Conservation (phyloP, 768 basidiomycete genomes). For the Tephrocybe sp. region DNA sequence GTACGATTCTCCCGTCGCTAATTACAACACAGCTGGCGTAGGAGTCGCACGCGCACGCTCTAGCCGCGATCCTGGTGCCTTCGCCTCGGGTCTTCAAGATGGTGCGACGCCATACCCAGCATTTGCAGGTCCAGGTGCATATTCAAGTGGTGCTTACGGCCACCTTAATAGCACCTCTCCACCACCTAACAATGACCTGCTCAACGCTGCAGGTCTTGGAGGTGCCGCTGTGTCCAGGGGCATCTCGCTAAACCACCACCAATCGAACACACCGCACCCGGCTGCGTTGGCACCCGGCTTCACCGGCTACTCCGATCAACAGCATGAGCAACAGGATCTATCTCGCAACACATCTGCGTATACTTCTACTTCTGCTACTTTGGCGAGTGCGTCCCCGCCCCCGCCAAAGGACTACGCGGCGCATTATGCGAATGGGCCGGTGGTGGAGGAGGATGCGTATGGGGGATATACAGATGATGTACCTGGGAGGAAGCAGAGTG, state of each 20-base stretch:
- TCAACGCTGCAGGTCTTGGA: conserved; percentile 24
- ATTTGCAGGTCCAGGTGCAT: conserved; percentile 30
- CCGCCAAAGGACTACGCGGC: not conserved
- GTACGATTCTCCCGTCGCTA: conserved; percentile 3
- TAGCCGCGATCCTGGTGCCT: conserved; percentile 28
- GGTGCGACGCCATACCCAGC: conserved; percentile 39
- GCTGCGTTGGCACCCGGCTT: not conserved
- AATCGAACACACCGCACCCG: not conserved
- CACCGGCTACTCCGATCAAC: too few relatives aligned
- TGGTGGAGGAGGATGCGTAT: conserved; percentile 28
- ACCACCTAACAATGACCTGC: not conserved
- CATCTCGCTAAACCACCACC: conserved; percentile 16
- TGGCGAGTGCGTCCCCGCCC: not conserved
- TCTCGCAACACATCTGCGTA: not conserved
- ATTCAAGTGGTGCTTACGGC: conserved; percentile 3
- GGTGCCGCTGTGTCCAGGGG: conserved; percentile 15
- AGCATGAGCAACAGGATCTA: not conserved
- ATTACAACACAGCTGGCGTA: conserved; percentile 42
- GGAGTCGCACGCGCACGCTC: conserved; percentile 42
- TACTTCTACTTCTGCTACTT: not conserved
- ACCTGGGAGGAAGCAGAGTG: not conserved
- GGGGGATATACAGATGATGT: conserved; percentile 28
- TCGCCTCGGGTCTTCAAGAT: conserved; percentile 34
- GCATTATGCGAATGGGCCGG: not conserved
- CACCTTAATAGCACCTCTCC: not conserved